These are phyloP conservation scores for Claviceps capensis DNA, from an alignment of 2,329 filamentous ascomycete species.

Conservation along the genomic window DNA sequence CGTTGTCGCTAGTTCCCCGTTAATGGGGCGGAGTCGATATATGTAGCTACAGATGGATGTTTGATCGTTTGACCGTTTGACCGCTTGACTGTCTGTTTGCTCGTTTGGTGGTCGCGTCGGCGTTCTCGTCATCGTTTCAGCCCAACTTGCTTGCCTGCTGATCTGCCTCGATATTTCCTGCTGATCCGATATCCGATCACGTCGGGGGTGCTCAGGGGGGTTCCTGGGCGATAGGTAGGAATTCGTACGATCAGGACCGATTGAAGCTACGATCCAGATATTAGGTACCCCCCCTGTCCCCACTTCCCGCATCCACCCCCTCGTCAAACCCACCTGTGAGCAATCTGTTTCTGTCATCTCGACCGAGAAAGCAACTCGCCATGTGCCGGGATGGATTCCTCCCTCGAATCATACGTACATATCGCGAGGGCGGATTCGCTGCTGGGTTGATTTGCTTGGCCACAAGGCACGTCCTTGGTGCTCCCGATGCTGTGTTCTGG, in stretches of 20 bases:
- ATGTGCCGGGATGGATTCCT: neutral
- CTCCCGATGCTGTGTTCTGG: neutral
- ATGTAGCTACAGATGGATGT: no score
- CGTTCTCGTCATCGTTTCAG: neutral
- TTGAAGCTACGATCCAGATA: neutral
- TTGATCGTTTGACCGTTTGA: no score
- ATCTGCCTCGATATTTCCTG: neutral
- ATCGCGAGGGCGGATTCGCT: neutral
- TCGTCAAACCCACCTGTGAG: neutral
- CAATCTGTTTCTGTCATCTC: neutral
- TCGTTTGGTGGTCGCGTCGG: neutral
- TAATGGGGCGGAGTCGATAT: neutral
- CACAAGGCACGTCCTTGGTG: neutral
- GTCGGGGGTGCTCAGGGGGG: neutral
- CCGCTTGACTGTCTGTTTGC: neutral
- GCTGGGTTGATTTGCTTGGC: neutral
- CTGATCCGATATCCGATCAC: neutral
- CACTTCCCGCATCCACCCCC: neutral
- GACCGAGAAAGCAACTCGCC: neutral
- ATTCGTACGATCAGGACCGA: neutral
- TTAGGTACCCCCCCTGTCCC: no score
- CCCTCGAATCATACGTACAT: neutral
- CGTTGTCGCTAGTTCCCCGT: neutral
- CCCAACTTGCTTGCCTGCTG: neutral
- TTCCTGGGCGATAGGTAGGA: neutral